Conservation (phyloP, 805 yeast species). For the Barnettozyma botsteinii region DNA sequence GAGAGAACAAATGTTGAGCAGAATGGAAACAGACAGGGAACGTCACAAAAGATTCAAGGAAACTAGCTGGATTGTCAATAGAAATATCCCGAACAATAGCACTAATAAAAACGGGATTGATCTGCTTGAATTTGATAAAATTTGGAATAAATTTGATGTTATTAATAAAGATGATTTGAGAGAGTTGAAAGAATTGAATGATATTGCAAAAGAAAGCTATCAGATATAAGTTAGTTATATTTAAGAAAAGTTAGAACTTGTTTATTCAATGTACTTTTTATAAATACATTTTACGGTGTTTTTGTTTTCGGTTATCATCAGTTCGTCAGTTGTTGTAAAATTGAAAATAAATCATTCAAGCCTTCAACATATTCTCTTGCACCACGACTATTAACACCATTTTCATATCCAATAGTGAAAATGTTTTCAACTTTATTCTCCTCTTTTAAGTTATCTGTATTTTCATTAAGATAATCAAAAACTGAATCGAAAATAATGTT, state of each 20-base stretch:
- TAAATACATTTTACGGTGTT: too few relatives aligned
- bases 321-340: slow-evolving; percentile 28
- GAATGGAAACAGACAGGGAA: slow-evolving; percentile 94
- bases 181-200: slow-evolving; percentile 49
- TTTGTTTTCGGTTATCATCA: not conserved
- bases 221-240: slow-evolving; percentile 6
- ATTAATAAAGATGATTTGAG: slow-evolving; percentile 43
- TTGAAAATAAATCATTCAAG: slow-evolving; percentile 57
- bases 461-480: slow-evolving; percentile 46
- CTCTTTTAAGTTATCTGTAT: slow-evolving; percentile 1
- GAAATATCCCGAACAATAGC: slow-evolving; percentile 30
- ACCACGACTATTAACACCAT: slow-evolving; percentile 30
- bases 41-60: slow-evolving; percentile 83
- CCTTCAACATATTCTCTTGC: slow-evolving; percentile 66
- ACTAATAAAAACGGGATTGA: slow-evolving; percentile 23
- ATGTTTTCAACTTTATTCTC: slow-evolving; percentile 37
- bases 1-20: slow-evolving; percentile 51
- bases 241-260: too few relatives aligned
- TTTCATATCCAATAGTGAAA: slow-evolving; percentile 53
- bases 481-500: slow-evolving; percentile 66
- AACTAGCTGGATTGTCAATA: slow-evolving; percentile 62
- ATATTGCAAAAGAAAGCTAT: slow-evolving; percentile 48
- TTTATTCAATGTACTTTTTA: too few relatives aligned
- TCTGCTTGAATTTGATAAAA: slow-evolving; percentile 43
- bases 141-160: slow-evolving; percentile 33